A percentile compares a stretch with the other conserved stretches of the same genome.
These are phyloP conservation scores for Powellomyces hirtus DNA, from an alignment of 192 early-diverging fungal genomes.

Conservation along the genomic window DNA sequence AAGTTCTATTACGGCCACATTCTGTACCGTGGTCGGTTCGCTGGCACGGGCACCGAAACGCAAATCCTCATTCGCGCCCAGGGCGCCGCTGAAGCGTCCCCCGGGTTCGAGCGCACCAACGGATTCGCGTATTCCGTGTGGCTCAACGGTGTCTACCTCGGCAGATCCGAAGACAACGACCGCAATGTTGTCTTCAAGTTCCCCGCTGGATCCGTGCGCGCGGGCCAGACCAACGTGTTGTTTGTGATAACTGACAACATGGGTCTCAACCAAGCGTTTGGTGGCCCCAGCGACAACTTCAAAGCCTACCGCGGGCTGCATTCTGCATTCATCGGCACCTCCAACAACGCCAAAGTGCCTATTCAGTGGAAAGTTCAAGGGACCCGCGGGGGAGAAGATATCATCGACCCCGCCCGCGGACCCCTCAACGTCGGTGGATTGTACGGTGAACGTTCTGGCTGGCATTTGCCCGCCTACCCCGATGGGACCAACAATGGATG, in stretches of 20 bases:
- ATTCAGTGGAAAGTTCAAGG: slow-evolving; percentile 1
- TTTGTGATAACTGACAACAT: not conserved
- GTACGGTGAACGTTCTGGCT: not conserved
- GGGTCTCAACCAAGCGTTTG: not conserved
- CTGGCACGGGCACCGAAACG: not conserved
- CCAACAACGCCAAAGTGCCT: too few relatives aligned
- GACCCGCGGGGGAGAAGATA: not conserved
- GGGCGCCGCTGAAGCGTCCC: too few relatives aligned
- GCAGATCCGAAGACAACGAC: too few relatives aligned
- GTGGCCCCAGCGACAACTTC: not conserved
- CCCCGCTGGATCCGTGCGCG: not conserved
- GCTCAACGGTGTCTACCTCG: not conserved
- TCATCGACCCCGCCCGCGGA: not conserved
- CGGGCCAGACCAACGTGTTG: not conserved
- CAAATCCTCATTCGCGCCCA: not conserved
- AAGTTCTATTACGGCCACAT: not conserved
- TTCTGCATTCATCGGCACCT: not conserved
- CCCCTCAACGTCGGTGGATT: not conserved
- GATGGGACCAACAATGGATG: not conserved
- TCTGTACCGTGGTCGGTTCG: not conserved
- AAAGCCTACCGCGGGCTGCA: not conserved
- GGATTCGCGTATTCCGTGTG: too few relatives aligned
- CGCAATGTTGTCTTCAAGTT: not conserved
- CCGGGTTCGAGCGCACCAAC: not conserved
- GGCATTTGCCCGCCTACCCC: not conserved